These are phyloP conservation scores for Fusarium keratoplasticum DNA, from an alignment of 2,329 filamentous ascomycete species.

Conservation along the genomic window DNA sequence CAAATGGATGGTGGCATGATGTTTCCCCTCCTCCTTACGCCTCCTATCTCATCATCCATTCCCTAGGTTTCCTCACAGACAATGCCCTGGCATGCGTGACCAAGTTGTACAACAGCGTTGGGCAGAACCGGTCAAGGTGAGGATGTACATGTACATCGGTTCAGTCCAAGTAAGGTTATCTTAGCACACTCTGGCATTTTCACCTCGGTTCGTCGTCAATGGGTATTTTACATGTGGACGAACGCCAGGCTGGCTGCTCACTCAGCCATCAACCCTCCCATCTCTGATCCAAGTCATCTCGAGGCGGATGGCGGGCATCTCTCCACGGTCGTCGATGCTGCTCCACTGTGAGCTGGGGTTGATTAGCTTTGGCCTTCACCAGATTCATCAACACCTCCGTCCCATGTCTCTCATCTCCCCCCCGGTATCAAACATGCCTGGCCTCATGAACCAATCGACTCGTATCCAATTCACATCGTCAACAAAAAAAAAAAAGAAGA, in stretches of 20 bases:
- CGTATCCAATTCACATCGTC: conserved; percentile 32
- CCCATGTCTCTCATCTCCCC: conserved; percentile 7
- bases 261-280: conserved; percentile 16
- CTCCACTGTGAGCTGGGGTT: conserved; percentile 28
- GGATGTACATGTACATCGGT: conserved; percentile 18
- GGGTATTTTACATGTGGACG: conserved; percentile 29
- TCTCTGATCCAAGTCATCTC: background rate
- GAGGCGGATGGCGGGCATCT: conserved; percentile 2
- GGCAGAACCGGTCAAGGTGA: background rate
- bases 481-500: conserved; percentile 27
- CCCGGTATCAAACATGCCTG: background rate
- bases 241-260: background rate
- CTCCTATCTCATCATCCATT: conserved; percentile 16
- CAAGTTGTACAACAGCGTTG: conserved; percentile 10
- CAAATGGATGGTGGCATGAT: conserved; percentile 5
- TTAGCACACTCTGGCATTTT: conserved; percentile 27
- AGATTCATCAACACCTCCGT: conserved; percentile 32
- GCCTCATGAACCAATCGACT: conserved; percentile 25
- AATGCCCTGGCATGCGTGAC: conserved; percentile 12
- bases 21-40: conserved; percentile 3
- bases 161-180: conserved; percentile 35
- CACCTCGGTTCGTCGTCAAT: conserved; percentile 25
- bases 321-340: conserved; percentile 6
- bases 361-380: conserved; percentile 14
- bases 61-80: conserved; percentile 13